Conservation (phyloP, 75 land plant genomes). For the Picea sitchensis region DNA sequence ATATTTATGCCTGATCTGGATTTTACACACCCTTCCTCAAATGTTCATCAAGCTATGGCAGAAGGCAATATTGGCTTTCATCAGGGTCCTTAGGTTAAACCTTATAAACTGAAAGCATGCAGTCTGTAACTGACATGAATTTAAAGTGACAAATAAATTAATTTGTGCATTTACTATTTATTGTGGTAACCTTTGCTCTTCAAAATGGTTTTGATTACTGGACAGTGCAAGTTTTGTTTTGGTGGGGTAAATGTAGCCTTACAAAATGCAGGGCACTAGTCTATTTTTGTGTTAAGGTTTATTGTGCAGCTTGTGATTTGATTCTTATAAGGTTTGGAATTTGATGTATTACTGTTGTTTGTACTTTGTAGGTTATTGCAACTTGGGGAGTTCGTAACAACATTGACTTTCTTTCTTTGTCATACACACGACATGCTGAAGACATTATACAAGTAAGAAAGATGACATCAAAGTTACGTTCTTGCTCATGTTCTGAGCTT, state of each 20-base stretch:
- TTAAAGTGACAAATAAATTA: neutral
- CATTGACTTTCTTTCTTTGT: conserved; percentile 85
- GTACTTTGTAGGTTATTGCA: conserved; percentile 39
- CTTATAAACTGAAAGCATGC: neutral
- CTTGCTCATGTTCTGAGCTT: neutral
- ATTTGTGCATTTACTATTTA: neutral
- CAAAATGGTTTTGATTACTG: neutral
- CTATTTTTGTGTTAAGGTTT: neutral
- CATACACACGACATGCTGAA: conserved; percentile 82
- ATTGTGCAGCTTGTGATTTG: neutral
- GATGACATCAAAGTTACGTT: neutral
- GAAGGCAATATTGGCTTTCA: too few relatives aligned
- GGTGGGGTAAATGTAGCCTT: neutral
- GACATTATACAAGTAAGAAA: conserved; percentile 68
- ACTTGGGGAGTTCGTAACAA: conserved; percentile 78
- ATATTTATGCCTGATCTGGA: too few relatives aligned
- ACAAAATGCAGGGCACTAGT: neutral
- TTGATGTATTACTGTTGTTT: neutral
- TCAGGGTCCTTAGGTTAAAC: too few relatives aligned
- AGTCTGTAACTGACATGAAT: neutral
- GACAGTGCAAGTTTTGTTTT: neutral
- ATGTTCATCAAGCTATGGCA: too few relatives aligned
- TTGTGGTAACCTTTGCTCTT: neutral
- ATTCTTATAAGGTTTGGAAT: neutral
- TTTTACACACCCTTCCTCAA: too few relatives aligned